A percentile compares a stretch with the other conserved stretches of the same genome.
phyloP scores from a whole-genome alignment of 2,329 filamentous ascomycete genomes.

The Xylaria sp. region DNA sequence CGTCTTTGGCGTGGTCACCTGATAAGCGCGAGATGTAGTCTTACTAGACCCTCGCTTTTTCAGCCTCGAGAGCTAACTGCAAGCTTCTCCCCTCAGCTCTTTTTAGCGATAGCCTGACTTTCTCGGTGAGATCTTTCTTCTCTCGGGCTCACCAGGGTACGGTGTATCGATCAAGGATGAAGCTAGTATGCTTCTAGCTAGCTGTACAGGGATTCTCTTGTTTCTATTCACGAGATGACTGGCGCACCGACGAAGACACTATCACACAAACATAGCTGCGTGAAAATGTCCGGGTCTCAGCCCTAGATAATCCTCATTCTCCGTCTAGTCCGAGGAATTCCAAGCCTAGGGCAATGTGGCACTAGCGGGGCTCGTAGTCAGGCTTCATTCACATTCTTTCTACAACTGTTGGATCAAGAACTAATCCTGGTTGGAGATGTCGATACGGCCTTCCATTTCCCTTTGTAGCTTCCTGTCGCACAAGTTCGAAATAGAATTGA shows the following conservation, averaged over 20 bases:
- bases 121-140: neutral
- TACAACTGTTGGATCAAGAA: neutral
- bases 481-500: conserved; percentile 10
- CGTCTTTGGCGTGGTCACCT: conserved; percentile 25
- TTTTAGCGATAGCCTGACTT: neutral
- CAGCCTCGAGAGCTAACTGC: conserved; percentile 13
- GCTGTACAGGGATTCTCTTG: neutral
- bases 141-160: neutral
- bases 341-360: conserved; percentile 14
- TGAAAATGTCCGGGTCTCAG: conserved; percentile 7
- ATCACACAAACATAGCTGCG: neutral
- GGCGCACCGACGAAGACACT: conserved; percentile 2
- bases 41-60: conserved; percentile 12
- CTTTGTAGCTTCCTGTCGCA: neutral
- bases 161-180: neutral
- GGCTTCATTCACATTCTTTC: neutral
- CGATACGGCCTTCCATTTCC: conserved; percentile 13
- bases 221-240: neutral
- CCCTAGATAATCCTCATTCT: conserved; percentile 11
- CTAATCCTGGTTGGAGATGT: neutral
- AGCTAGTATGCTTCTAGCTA: neutral
- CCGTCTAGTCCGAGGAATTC: neutral
- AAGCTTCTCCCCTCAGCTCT: conserved; percentile 19
- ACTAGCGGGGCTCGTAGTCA: conserved; percentile 6
- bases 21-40: conserved; percentile 18